phyloP scores from a whole-genome alignment of 768 basidiomycete genomes.

The Mycena belliarum region DNA sequence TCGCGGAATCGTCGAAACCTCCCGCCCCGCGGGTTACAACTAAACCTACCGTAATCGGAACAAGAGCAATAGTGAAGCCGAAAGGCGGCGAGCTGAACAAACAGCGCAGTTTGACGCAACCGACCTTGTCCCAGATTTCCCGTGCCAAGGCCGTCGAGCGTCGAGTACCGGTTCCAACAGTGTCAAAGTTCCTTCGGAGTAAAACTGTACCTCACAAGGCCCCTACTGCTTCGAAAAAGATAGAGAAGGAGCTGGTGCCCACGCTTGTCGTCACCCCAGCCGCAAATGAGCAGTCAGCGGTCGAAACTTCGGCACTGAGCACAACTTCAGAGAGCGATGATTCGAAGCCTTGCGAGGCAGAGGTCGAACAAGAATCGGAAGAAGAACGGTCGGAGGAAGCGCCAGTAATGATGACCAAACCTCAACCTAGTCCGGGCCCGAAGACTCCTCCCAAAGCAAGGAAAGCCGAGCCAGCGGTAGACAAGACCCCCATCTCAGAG shows the following conservation, averaged over 20 bases:
- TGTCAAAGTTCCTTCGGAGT: not conserved
- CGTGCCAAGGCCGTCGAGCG: slow-evolving; percentile 18
- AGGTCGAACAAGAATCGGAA: not conserved
- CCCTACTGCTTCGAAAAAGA: not conserved
- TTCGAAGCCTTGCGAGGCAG: not conserved
- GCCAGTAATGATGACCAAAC: not conserved
- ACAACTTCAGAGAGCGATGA: not conserved
- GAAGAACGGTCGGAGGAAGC: not conserved
- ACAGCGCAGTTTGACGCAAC: slow-evolving; percentile 11
- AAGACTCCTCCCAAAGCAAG: slow-evolving; percentile 11
- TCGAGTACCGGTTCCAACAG: slow-evolving; percentile 15
- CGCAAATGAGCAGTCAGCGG: not conserved
- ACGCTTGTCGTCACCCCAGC: not conserved
- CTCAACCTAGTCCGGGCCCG: not conserved
- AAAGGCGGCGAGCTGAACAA: slow-evolving; percentile 15
- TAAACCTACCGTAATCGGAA: not conserved
- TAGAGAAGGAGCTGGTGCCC: not conserved
- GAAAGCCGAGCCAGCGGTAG: not conserved
- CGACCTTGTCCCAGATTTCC: slow-evolving; percentile 18
- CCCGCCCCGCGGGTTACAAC: not conserved
- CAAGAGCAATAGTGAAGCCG: not conserved
- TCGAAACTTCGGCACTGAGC: not conserved
- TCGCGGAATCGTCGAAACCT: not conserved
- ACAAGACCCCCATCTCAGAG: slow-evolving; percentile 66
- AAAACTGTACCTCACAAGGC: slow-evolving; percentile 11